Base-by-base conservation (phyloP, 805 yeast genomes). In the Wickerhamiella bombiphila region DNA sequence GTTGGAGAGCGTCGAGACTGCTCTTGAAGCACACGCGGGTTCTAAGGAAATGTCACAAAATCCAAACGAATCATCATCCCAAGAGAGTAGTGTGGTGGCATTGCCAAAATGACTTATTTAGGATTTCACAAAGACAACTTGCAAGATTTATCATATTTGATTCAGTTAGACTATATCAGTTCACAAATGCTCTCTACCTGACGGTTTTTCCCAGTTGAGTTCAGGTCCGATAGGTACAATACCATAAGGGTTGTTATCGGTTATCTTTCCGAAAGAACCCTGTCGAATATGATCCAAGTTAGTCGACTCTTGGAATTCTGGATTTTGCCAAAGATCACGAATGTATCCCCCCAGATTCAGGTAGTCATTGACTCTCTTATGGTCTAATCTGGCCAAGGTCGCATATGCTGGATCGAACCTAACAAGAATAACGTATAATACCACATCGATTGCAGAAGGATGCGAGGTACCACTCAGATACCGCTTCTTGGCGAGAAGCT, bases 401-500 rank as follows among this genome's bases (percentile, higher is more conserved):
- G 79, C 88, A 54, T 88, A 88, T 17, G 85, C 93, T 1, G 93
- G 80, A 57, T 88, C 97, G 52, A 88, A 88, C 51, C 98, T 72
- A 32, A 83, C 66, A 41, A 88, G 76, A 2, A 97, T 88, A 18
- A 94, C 74, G 62, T 63, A 88, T 35, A 88, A 69, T 46, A 96
- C 69, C 40, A 88, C 66, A 57, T 88, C 98, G 5, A 93, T 93
- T 61, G 88, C 96, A 1, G 96, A 85, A 38, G 91, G 60, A 34
- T 58, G n/a, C n/a, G n/a, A 62, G 39, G 73, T 66, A 4, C 86
- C 88, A 7, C 73, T 52, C 36, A 85, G 57, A 53, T 59, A 78
- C 14, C 64, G 60, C 26, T 43, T 42, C 15, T 62, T 58, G 35
- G 42, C 14, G n/a, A 54, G 47, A 28, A 52, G 44, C 31, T 43